Evolutionary conservation across 495 filamentous ascomycete genomes (phyloP), one percentile per base, ranked within the genome.

Genomic region (Peziza echinospora): DNA sequence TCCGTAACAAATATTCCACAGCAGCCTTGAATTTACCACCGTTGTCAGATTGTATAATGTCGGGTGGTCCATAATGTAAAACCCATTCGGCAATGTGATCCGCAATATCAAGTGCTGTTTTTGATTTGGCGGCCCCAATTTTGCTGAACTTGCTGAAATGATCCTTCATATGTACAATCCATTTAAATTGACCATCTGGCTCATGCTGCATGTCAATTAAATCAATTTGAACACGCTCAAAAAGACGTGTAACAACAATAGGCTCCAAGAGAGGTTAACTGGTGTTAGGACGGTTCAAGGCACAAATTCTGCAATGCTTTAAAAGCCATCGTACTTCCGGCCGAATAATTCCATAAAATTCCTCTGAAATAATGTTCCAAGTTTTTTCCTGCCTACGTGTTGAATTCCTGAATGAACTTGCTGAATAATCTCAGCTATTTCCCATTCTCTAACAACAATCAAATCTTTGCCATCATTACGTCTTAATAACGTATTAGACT

Each of bases 181-280:
- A 55, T 5, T 41, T 26, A 34, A 30, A 55, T 0, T 45, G 8
- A 5, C 40, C 41, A 43, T 53, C 43, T 1, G 49, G 49, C 10
- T 47, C 22, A 24, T 16, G 13, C 2, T 42, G 24, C 19, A 50
- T 50, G 43, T 58, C 49, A 21, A 58, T 51, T 13, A 58, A 43
- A 45, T 58, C 50, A 1, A 58, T 49, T 21, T 58, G 46, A 24
- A 55, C 44, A 0, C 44, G 44, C 34, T 58, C 44, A 28, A 52
- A 46, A 0, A 51, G 19, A 30, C n/a, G 10, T 16, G 40, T 22
- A 13, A 30, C 7, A 0, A 45, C 7, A 46, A 51, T 51, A 16
- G 25, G 41, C 21, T 46, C 44, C 0, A 53, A 23, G 2, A 26
- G 49, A 23, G 28, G 37, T 44, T 46, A 41, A 19, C 26, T 37